Evolutionary conservation across 495 filamentous ascomycete species (phyloP).

Genomic region (Amphirosellinia nigrospora): DNA sequence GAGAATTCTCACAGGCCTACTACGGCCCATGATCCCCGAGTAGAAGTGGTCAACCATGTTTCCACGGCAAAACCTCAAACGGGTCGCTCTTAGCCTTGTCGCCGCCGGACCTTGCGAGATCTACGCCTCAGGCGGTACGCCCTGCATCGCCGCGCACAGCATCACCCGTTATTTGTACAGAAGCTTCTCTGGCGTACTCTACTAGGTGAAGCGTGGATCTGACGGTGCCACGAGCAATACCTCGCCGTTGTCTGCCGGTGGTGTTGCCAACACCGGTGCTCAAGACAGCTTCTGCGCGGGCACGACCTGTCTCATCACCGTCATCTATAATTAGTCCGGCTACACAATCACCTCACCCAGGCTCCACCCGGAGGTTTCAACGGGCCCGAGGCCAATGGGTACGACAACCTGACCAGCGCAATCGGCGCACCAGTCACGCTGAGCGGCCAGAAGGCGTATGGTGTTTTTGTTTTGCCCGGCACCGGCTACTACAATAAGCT

Average conservation of each 20-base stretch:
- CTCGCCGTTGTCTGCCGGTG: slow-evolving; percentile 53
- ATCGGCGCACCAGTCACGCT: slow-evolving; percentile 63
- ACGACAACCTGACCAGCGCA: slow-evolving; percentile 61
- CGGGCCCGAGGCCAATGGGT: slow-evolving; percentile 59
- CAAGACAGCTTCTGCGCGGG: slow-evolving; percentile 63
- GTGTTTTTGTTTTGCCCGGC: slow-evolving; percentile 62
- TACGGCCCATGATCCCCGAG: neutral
- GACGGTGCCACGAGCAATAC: slow-evolving; percentile 56
- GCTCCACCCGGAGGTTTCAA: slow-evolving; percentile 58
- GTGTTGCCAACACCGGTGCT: slow-evolving; percentile 59
- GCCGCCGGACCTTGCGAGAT: slow-evolving; percentile 62
- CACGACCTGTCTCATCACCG: slow-evolving; percentile 64
- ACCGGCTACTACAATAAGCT: slow-evolving; percentile 62
- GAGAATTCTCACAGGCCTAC: neutral
- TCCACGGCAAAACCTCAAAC: slow-evolving; percentile 44
- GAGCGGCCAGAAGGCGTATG: slow-evolving; percentile 64
- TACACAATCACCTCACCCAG: slow-evolving; percentile 62
- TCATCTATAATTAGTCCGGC: slow-evolving; percentile 67
- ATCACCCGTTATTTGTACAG: slow-evolving; percentile 65
- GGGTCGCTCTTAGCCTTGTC: slow-evolving; percentile 49
- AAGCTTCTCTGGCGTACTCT: slow-evolving; percentile 56
- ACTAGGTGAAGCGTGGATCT: slow-evolving; percentile 60
- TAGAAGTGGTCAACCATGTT: slow-evolving; percentile 44
- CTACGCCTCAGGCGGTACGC: slow-evolving; percentile 57
- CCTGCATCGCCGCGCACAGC: slow-evolving; percentile 65